Conservation (phyloP, 495 filamentous ascomycete species). For the Aspergillus ellipticus region DNA sequence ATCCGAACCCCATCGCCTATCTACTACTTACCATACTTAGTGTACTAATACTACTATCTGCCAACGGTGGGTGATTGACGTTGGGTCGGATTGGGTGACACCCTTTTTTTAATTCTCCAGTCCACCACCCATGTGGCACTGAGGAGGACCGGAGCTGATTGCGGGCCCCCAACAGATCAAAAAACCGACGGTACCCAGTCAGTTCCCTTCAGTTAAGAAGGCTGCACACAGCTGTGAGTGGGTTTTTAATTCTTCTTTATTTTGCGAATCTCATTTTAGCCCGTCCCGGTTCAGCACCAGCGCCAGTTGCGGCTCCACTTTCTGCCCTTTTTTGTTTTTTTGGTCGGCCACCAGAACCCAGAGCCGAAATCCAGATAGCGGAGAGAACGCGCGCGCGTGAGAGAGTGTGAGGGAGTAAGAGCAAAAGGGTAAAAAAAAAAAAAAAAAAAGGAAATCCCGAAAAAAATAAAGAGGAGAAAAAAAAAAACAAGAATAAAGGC, state of each 20-base stretch:
- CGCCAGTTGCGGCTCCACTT: slow-evolving; percentile 17
- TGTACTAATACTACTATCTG: neutral
- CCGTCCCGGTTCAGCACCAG: slow-evolving; percentile 4
- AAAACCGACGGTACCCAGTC: neutral
- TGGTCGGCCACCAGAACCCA: neutral
- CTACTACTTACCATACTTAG: neutral
- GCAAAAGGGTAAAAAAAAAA: neutral
- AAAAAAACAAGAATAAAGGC: slow-evolving; percentile 8
- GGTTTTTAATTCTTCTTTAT: slow-evolving; percentile 3
- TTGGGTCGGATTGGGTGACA: slow-evolving; percentile 1
- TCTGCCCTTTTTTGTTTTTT: slow-evolving; percentile 6
- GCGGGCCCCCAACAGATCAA: slow-evolving; percentile 3
- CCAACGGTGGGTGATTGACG: neutral
- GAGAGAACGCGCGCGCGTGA: neutral
- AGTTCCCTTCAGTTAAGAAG: neutral
- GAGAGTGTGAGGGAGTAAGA: too few relatives aligned
- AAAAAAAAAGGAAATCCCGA: neutral
- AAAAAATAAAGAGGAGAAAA: slow-evolving; percentile 2
- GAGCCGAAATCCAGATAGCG: neutral
- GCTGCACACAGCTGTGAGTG: neutral
- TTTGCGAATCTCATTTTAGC: slow-evolving; percentile 5
- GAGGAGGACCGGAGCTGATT: slow-evolving; percentile 9
- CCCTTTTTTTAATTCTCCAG: slow-evolving; percentile 5
- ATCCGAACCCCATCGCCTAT: neutral
- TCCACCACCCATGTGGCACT: slow-evolving; percentile 11